Evolutionary conservation across 2,329 filamentous ascomycete genomes (phyloP), one percentile per base, ranked within the genome.

Genomic region (Alternaria dauci): DNA sequence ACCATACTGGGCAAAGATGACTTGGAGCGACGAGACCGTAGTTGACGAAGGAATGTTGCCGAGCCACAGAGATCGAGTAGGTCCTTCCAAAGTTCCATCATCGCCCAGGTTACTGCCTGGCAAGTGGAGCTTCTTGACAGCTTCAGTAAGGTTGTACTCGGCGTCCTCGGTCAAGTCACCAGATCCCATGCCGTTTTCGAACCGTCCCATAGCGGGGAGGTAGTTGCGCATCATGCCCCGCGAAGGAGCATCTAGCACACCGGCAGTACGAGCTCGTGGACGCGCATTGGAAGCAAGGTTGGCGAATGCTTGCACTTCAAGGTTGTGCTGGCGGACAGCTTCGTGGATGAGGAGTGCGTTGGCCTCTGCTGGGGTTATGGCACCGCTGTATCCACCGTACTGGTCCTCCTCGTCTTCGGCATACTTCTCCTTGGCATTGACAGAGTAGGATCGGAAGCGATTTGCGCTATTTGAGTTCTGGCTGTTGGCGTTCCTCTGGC

Each of bases 381-480:
- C 83, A 25, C 88, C 87, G 54, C 86, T 88, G 65, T 87, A 87
- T 52, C 82, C 81, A 44, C 85, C 84, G 72, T 88, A 88, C 61
- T 91, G 92, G 16, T 92, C 89, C 61, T 93, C 91, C 26, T 93
- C 90, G 53, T 96, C 94, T 71, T 96, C 93, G 2, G 91, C 94
- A 72, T 98, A 98, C 78, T 95, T 96, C 77, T 98, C 94, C 80
- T 96, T 97, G 57, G 96, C 96, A 79, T 99, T 99, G 67, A 99
- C 95, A 1, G 95, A 99, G 79, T 97, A 98, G 2, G 95, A 99
- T 47, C 95, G 89, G 84, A 98, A 96, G 53, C 95, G 89, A 77
- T 91, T 98, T 44, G 90, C 86, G 43, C 77, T 91, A 66, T 89
- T 90, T 67, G 92, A 86, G 72, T 91, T 77, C 44, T 74, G 76